These are phyloP conservation scores for Tremellales sp. DNA, from an alignment of 1,284 basidiomycete genomes.

Conservation along the genomic window DNA sequence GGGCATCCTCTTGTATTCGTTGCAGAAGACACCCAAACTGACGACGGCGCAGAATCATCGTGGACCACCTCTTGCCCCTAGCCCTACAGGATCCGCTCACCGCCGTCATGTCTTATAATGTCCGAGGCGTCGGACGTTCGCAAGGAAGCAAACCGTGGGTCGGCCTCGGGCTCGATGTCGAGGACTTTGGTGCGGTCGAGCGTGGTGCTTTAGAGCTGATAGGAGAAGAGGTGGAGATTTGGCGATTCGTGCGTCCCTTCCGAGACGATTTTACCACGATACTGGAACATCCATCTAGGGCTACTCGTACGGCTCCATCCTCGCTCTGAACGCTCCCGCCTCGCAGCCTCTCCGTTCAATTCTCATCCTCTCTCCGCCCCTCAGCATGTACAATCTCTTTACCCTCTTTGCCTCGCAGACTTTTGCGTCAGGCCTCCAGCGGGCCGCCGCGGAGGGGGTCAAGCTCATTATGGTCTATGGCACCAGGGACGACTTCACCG, in stretches of 20 bases:
- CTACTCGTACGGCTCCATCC: slow-evolving; percentile 40
- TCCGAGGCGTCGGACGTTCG: slow-evolving; percentile 33
- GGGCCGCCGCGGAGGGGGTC: slow-evolving; percentile 5
- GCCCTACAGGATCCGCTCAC: slow-evolving; percentile 8
- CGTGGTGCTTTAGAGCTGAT: slow-evolving; percentile 14
- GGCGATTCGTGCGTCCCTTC: slow-evolving; percentile 19
- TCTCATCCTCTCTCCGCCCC: slow-evolving; percentile 38
- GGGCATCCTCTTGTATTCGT: slow-evolving; percentile 4
- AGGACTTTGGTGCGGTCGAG: slow-evolving; percentile 37
- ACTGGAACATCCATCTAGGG: slow-evolving; percentile 21
- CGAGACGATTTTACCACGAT: slow-evolving; percentile 3
- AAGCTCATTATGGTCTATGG: slow-evolving; percentile 30
- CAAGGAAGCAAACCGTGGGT: slow-evolving; percentile 28
- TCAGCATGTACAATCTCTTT: slow-evolving; percentile 28
- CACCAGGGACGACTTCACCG: slow-evolving; percentile 37
- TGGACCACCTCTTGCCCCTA: slow-evolving; percentile 19
- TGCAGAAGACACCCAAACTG: neutral
- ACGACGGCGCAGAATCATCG: slow-evolving; percentile 21
- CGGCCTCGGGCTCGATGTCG: slow-evolving; percentile 22
- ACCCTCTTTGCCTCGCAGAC: slow-evolving; percentile 26
- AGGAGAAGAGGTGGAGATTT: slow-evolving; percentile 13
- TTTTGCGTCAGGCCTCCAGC: slow-evolving; percentile 14
- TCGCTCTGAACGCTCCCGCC: slow-evolving; percentile 21
- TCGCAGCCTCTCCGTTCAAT: slow-evolving; percentile 13
- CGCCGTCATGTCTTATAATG: slow-evolving; percentile 37